Evolutionary conservation across 2,329 filamentous ascomycete genomes (phyloP).

Genomic region (Alternaria novae-zelandiae): DNA sequence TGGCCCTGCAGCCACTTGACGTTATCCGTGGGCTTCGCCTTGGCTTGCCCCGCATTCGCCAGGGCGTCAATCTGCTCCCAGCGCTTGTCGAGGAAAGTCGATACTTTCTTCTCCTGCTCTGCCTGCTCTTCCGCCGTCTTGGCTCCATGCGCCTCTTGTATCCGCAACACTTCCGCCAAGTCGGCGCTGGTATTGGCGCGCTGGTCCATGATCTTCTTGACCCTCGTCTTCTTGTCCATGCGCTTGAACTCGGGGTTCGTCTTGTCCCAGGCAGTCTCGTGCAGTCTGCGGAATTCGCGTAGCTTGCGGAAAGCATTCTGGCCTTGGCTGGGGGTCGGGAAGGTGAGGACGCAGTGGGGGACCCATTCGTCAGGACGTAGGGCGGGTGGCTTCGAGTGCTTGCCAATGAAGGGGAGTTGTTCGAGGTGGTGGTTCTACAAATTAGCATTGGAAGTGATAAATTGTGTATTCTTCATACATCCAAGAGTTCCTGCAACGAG

Average conservation of each 20-base stretch:
- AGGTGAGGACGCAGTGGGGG: slow-evolving; percentile 65
- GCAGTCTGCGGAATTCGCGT: slow-evolving; percentile 52
- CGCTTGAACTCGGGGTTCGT: slow-evolving; percentile 50
- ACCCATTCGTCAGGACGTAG: slow-evolving; percentile 69
- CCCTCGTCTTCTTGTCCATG: slow-evolving; percentile 57
- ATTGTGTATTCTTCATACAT: slow-evolving; percentile 51
- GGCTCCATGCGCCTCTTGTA: slow-evolving; percentile 52
- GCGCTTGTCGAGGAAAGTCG: slow-evolving; percentile 25
- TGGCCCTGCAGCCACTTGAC: slow-evolving; percentile 35
- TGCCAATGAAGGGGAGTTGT: slow-evolving; percentile 68
- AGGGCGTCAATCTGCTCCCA: slow-evolving; percentile 33
- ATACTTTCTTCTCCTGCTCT: slow-evolving; percentile 22
- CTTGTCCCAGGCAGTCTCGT: slow-evolving; percentile 62
- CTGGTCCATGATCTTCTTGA: slow-evolving; percentile 66
- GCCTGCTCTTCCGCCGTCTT: slow-evolving; percentile 24
- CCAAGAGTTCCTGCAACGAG: slow-evolving; percentile 62
- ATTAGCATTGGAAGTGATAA: neutral
- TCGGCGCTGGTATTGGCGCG: slow-evolving; percentile 69
- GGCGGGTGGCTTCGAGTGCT: slow-evolving; percentile 64
- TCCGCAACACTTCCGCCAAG: slow-evolving; percentile 61
- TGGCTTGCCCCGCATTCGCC: slow-evolving; percentile 22
- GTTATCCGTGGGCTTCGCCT: slow-evolving; percentile 23
- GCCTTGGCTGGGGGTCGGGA: slow-evolving; percentile 58
- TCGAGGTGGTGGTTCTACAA: slow-evolving; percentile 59
- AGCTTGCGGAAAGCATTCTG: slow-evolving; percentile 58